These are phyloP conservation scores for Schizophyllum amplum DNA, from an alignment of 1,284 basidiomycete genomes.

Conservation along the genomic window DNA sequence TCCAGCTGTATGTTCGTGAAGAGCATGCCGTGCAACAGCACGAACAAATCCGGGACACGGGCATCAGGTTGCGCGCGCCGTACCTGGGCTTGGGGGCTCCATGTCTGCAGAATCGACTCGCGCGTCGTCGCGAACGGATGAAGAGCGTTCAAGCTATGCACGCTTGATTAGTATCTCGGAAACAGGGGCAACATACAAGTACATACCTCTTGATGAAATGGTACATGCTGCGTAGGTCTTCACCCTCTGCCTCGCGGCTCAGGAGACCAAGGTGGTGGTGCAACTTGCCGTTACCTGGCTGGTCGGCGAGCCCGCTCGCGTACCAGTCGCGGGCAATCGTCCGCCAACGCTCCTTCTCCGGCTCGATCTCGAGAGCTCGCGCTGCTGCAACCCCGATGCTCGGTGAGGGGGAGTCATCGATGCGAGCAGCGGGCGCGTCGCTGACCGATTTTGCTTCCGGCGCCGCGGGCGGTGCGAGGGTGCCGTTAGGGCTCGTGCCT, in stretches of 20 bases:
- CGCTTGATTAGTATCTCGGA: constrained; percentile 5
- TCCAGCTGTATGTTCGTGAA: constrained; percentile 94
- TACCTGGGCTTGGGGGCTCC: constrained; percentile 69
- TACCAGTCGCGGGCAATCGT: constrained; percentile 92
- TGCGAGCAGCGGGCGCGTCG: constrained; percentile 43
- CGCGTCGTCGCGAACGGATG: constrained; percentile 84
- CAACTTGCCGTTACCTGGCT: constrained; percentile 85
- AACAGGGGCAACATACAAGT: neutral
- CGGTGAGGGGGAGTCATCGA: constrained; percentile 63
- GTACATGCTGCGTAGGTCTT: constrained; percentile 84
- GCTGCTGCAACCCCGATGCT: constrained; percentile 86
- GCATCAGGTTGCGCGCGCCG: constrained; percentile 73
- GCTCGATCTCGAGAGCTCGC: constrained; percentile 78
- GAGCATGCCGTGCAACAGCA: constrained; percentile 90
- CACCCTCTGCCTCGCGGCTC: constrained; percentile 71
- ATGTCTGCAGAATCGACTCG: constrained; percentile 81
- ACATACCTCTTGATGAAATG: constrained; percentile 92
- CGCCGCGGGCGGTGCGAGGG: constrained; percentile 15
- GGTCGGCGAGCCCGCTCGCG: constrained; percentile 76
- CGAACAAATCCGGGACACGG: constrained; percentile 74
- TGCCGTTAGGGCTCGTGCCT: constrained; percentile 18
- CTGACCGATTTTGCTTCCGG: constrained; percentile 34
- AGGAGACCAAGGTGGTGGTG: constrained; percentile 94
- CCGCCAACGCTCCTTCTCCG: constrained; percentile 91
- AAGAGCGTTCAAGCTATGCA: constrained; percentile 72